phyloP scores from a whole-genome alignment of 2,329 filamentous ascomycete species.

The Rutstroemia sp. region DNA sequence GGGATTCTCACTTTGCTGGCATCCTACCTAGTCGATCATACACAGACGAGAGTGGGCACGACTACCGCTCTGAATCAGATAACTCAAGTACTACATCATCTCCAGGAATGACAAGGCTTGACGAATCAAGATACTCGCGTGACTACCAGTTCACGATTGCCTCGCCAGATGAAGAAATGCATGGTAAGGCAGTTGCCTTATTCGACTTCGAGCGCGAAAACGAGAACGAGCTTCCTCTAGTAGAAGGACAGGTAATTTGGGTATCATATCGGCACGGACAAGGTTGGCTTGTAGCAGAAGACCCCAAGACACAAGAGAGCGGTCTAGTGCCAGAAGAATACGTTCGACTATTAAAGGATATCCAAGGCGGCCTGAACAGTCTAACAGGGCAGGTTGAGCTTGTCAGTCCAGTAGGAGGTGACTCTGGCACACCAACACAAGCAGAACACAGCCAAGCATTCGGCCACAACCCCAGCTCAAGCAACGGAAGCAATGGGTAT shows the following conservation, averaged over 20 bases:
- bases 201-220: conserved; percentile 96
- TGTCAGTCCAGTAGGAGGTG: conserved; percentile 44
- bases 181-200: conserved; percentile 88
- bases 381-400: conserved; percentile 50
- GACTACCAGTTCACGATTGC: conserved; percentile 95
- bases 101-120: conserved; percentile 49
- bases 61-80: conserved; percentile 45
- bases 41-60: conserved; percentile 33
- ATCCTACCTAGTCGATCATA: conserved; percentile 33
- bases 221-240: conserved; percentile 87
- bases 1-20: conserved; percentile 48
- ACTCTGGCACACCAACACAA: conserved; percentile 55
- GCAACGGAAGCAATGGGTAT: conserved; percentile 50
- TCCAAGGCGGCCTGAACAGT: conserved; percentile 80
- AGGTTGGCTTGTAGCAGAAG: conserved; percentile 94
- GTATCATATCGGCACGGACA: conserved; percentile 94
- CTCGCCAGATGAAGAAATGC: conserved; percentile 94
- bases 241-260: conserved; percentile 93
- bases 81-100: conserved; percentile 52
- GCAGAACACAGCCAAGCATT: conserved; percentile 44
- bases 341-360: conserved; percentile 83
- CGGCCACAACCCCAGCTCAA: conserved; percentile 39
- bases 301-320: conserved; percentile 88
- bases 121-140: conserved; percentile 75
- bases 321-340: conserved; percentile 96